A percentile compares a stretch with the other conserved stretches of the same genome.
These are phyloP conservation scores for Eremochloa ophiuroides DNA, from an alignment of 176 grass and related monocot species.

Conservation along the genomic window DNA sequence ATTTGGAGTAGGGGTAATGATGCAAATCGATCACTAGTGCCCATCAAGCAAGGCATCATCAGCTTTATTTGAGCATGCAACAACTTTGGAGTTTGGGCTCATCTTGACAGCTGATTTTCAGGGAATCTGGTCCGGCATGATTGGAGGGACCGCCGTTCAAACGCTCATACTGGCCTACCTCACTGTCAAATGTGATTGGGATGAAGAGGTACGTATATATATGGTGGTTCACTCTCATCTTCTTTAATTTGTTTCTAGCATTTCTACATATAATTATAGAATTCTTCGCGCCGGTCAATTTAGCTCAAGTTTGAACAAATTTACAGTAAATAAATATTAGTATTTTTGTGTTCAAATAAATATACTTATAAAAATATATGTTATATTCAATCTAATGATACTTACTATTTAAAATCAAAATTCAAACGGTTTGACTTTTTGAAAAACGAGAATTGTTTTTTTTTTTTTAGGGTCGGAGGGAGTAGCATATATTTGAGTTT, in stretches of 20 bases:
- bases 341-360: too few species aligned
- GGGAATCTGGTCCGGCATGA: conserved; percentile 67
- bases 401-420: too few species aligned
- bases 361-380: too few species aligned
- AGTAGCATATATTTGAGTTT: not conserved
- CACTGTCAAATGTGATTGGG: conserved; percentile 49
- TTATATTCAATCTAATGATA: too few species aligned
- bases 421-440: too few species aligned
- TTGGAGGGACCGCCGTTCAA: conserved; percentile 51
- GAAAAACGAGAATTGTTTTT: too few species aligned
- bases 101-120: conserved; percentile 25
- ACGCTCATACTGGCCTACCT: conserved; percentile 39
- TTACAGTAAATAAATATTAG: too few species aligned
- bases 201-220: conserved; percentile 59
- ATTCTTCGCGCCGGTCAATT: too few species aligned
- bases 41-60: too few species aligned
- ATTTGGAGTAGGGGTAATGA: conserved; percentile 43
- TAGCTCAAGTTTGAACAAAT: too few species aligned
- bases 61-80: not conserved
- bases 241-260: not conserved
- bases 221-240: not conserved
- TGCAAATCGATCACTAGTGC: not conserved
- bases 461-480: too few species aligned
- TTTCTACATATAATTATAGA: too few species aligned
- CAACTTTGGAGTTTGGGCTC: not conserved